These are phyloP conservation scores for Ascodesmis nigricans DNA, from an alignment of 495 filamentous ascomycete species.

Conservation along the genomic window DNA sequence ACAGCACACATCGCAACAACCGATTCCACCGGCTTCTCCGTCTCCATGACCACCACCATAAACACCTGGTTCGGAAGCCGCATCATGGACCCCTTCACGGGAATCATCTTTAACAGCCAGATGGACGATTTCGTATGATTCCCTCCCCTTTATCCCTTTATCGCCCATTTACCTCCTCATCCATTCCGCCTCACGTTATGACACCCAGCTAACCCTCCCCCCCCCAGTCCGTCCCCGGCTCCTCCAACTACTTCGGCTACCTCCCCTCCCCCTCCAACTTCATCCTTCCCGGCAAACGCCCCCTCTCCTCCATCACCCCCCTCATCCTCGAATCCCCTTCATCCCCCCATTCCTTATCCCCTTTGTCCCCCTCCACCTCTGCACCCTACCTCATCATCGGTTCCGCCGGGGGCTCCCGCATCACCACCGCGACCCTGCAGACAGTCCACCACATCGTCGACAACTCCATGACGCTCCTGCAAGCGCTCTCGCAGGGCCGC, in stretches of 20 bases:
- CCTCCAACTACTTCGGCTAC: slow-evolving; percentile 61
- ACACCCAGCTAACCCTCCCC: slow-evolving; percentile 40
- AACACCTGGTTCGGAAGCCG: slow-evolving; percentile 66
- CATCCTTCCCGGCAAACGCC: slow-evolving; percentile 58
- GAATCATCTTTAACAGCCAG: slow-evolving; percentile 78
- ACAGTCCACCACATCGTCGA: slow-evolving; percentile 54
- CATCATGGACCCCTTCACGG: slow-evolving; percentile 58
- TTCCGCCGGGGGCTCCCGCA: slow-evolving; percentile 67
- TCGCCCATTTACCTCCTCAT: neutral
- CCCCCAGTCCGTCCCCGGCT: slow-evolving; percentile 53
- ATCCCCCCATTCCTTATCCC: neutral
- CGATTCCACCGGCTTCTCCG: slow-evolving; percentile 44
- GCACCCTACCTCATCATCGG: slow-evolving; percentile 49
- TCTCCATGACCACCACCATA: slow-evolving; percentile 58
- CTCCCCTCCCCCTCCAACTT: slow-evolving; percentile 60
- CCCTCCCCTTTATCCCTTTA: slow-evolving; percentile 1
- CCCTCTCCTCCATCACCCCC: slow-evolving; percentile 29
- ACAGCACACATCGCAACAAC: slow-evolving; percentile 55
- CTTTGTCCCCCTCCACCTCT: slow-evolving; percentile 27
- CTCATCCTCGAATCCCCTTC: neutral
- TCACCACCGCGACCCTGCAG: slow-evolving; percentile 67
- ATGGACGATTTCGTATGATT: slow-evolving; percentile 70
- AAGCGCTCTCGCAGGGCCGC: slow-evolving; percentile 43
- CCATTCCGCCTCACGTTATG: neutral
- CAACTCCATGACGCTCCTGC: slow-evolving; percentile 13